phyloP scores from a whole-genome alignment of 352 stramenopile species.

The Pythium biforme region DNA sequence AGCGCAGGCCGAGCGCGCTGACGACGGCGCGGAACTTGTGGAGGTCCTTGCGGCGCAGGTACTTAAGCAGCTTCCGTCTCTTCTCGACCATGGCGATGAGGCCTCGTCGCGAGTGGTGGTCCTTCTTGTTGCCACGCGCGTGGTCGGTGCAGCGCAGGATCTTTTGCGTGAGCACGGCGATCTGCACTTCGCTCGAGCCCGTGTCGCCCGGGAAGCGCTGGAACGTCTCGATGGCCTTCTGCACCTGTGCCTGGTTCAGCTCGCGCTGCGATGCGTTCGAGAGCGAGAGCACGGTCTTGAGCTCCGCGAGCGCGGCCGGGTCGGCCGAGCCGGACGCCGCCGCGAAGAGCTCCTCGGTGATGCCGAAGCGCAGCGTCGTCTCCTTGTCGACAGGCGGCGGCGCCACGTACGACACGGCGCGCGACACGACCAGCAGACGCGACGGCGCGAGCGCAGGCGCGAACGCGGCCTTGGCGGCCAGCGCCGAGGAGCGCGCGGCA shows the following conservation, averaged over 20 bases:
- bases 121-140: constrained; percentile 80
- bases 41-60: constrained; percentile 79
- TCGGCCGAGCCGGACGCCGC: constrained; percentile 37
- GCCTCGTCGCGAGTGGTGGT: constrained; percentile 83
- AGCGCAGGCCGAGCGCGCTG: constrained; percentile 69
- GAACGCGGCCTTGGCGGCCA: constrained; percentile 6
- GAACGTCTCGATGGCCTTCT: constrained; percentile 80
- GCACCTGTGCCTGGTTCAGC: constrained; percentile 80
- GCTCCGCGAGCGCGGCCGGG: constrained; percentile 37
- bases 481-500: constrained; percentile 8
- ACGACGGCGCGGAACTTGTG: constrained; percentile 80
- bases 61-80: constrained; percentile 85
- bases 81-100: constrained; percentile 87
- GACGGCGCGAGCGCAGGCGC: background rate
- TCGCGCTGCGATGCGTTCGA: constrained; percentile 79
- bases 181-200: constrained; percentile 83
- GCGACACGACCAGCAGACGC: constrained; percentile 22
- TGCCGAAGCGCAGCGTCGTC: constrained; percentile 64
- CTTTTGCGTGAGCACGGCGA: constrained; percentile 85
- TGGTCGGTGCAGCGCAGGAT: constrained; percentile 77
- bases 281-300: constrained; percentile 73
- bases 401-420: constrained; percentile 62
- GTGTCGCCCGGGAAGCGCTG: constrained; percentile 86
- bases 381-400: constrained; percentile 51
- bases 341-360: constrained; percentile 46